Base-by-base conservation (phyloP, 2,329 filamentous ascomycete species). In the Neurospora sp. region DNA sequence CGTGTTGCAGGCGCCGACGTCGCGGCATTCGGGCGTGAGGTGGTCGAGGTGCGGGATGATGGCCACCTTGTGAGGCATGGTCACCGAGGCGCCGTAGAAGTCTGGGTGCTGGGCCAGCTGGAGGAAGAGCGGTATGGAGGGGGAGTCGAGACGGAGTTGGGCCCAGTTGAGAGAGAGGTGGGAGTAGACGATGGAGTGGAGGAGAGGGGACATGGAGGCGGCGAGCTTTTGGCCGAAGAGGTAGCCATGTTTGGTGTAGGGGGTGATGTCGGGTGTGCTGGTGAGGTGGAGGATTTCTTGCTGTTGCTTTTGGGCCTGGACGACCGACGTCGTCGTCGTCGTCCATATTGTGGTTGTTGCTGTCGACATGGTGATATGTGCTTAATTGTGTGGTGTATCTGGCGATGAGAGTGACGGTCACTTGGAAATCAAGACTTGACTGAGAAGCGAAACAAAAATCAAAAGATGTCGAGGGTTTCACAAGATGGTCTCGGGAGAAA, bases 31-130 rank as follows among this genome's bases (percentile, higher is more conserved):
- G 28, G 88, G 85, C 7, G 91, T 93, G 43, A 94, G 82, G 69
- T 89, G 87, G 76, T 95, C 91, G 9, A 95, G 85, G 74, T 92
- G 84, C 0, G 87, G 84, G 71, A 94, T 87, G 77, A 95, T 93
- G 75, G 88, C 84, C 36, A 95, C 87, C 79, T 96, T 95, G 83
- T 93, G 89, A 0, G 92, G 92, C 92, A 95, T 96, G 23, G 92
- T 95, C 43, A 95, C 89, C 3, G 90, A 88, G 28, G 90, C 87
- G 69, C 90, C 90, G 76, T 89, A 90, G 78, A 89, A 91, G 73
- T 84, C 81, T 17, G 86, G 84, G 73, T 89, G 80, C 71, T 83
- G 82, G 40, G 87, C 82, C 8, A 90, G 80, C 23, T 81, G 73
- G 28, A 87, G 76, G 74, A 87, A 88, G 28, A 78, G 75, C 8